These are phyloP conservation scores for Cladophialophora bantiana DNA, from an alignment of 2,329 filamentous ascomycete genomes.

Conservation along the genomic window DNA sequence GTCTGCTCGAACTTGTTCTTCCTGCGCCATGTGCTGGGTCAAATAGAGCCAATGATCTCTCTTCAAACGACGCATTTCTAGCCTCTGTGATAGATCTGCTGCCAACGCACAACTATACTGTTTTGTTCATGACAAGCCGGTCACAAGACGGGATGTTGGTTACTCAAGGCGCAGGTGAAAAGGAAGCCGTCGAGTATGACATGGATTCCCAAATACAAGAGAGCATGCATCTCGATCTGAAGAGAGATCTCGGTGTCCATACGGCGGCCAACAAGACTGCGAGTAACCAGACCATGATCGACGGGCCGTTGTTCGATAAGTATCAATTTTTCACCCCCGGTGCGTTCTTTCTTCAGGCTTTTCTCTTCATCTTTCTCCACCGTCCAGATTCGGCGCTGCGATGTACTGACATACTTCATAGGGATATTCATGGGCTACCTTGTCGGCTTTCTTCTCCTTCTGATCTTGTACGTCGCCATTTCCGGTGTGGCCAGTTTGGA, in stretches of 20 bases:
- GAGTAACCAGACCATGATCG: constrained; percentile 47
- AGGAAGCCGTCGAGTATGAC: constrained; percentile 62
- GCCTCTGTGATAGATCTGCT: constrained; percentile 56
- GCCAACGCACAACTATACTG: constrained; percentile 68
- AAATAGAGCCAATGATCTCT: constrained; percentile 28
- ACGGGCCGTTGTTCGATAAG: constrained; percentile 74
- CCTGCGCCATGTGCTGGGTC: constrained; percentile 43
- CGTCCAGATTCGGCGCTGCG: not conserved
- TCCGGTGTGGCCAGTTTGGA: constrained; percentile 79
- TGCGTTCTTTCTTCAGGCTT: constrained; percentile 51
- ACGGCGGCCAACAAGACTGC: constrained; percentile 19
- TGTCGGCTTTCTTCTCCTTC: constrained; percentile 72
- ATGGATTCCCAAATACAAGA: constrained; percentile 68
- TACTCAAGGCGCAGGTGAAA: constrained; percentile 41
- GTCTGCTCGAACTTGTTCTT: constrained; percentile 56
- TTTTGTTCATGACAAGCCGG: constrained; percentile 76
- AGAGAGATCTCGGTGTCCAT: constrained; percentile 64
- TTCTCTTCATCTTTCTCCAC: not conserved
- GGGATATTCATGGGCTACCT: constrained; percentile 89
- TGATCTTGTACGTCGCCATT: constrained; percentile 80
- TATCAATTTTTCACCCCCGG: constrained; percentile 94
- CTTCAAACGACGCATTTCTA: constrained; percentile 52
- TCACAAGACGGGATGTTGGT: constrained; percentile 44
- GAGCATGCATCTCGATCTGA: constrained; percentile 73
- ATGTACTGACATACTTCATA: constrained; percentile 46